Evolutionary conservation across 2,329 filamentous ascomycete species (phyloP), one percentile per base, ranked within the genome.

Genomic region (Alternaria angustiovoidea): DNA sequence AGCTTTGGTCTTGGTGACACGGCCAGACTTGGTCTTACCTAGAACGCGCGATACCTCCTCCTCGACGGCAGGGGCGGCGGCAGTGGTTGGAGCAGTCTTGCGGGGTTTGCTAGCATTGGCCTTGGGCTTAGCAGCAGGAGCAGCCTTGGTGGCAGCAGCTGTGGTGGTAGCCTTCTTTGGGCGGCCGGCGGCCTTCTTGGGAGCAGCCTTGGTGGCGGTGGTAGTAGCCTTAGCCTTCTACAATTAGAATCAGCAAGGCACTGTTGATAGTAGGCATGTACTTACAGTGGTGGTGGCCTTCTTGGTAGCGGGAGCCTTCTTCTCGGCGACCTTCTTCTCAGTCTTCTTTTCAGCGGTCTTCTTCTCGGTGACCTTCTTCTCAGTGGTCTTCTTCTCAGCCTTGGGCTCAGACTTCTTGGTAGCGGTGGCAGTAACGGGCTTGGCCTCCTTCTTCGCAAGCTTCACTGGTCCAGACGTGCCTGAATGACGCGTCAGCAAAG

Each of bases 381-480:
- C 63, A 14, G 68, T 57, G 22, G 62, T 52, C 68, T 76, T 74
- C 69, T 77, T 75, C 66, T 75, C 74, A 43, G 67, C 55, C 68
- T 74, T 74, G 51, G 70, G 32, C 65, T 77, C 73, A 44, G 70
- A 49, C 66, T 71, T 69, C 62, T 75, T 73, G 59, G 69, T 68
- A 32, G 65, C 59, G 32, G 74, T 38, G 36, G 57, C 62, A 51
- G 67, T 69, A 42, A 62, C 69, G 41, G 76, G 69, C 71, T 78
- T 78, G 11, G 72, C 70, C 57, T 87, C 85, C 85, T 93, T 93
- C 89, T 94, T 94, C 61, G 90, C 91, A 62, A 97, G 89, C 90
- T 97, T 97, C 81, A 95, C 93, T 69, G 92, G 91, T 62, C 93
- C 93, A 66, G 93, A 97, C 61, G 92, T 86, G 74, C 91, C 91